Evolutionary conservation across 192 early-diverging fungal genomes (phyloP).

Genomic region (Coemansia sp.): DNA sequence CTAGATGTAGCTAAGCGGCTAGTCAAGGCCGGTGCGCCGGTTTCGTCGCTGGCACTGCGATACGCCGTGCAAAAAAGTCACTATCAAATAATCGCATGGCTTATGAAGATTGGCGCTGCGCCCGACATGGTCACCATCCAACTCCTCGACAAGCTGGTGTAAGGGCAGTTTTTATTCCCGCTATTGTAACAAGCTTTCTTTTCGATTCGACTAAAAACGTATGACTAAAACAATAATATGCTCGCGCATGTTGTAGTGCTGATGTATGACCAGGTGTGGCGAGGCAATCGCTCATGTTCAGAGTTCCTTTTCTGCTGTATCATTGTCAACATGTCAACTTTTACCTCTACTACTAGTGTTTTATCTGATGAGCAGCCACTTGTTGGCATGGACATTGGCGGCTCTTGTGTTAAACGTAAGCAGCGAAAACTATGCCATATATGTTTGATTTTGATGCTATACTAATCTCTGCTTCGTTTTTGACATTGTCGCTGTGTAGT

Average conservation of each 20-base stretch:
- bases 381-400: constrained; percentile 38
- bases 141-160: constrained; percentile 21
- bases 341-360: neutral
- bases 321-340: neutral
- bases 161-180: neutral
- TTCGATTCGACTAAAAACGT: neutral
- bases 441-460: neutral
- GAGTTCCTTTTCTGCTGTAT: neutral
- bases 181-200: neutral
- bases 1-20: constrained; percentile 38
- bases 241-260: neutral
- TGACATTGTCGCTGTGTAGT: neutral
- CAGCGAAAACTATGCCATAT: neutral
- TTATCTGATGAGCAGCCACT: neutral
- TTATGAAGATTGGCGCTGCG: constrained; percentile 46
- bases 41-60: constrained; percentile 42
- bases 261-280: neutral
- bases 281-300: neutral
- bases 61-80: constrained; percentile 55
- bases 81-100: constrained; percentile 18
- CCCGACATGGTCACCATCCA: constrained; percentile 55
- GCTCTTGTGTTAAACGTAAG: constrained; percentile 31
- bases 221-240: neutral
- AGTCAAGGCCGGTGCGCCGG: constrained; percentile 45
- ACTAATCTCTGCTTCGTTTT: neutral